Base-by-base conservation (phyloP, 169 alveolate species). In the Eimeria sp. region DNA sequence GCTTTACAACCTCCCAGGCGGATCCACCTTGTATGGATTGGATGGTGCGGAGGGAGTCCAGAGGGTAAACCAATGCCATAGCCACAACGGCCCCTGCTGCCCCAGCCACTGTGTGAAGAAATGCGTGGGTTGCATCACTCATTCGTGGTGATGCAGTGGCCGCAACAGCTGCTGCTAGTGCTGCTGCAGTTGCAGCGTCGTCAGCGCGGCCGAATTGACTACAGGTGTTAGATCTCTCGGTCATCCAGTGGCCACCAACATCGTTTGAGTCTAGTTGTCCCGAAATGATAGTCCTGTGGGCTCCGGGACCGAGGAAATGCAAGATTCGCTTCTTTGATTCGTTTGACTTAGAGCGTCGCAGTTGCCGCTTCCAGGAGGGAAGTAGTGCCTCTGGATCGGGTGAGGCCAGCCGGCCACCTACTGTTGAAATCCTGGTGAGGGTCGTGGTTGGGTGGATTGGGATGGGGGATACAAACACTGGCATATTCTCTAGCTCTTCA, bases 1-100 rank as follows among this genome's bases (percentile, higher is more conserved):
- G 82, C 68, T 66, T 83, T 49, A 43, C 49, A 30, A 94, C 80
- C 9, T 83, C 78, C 89, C 83, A 62, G 56, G 94, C 96, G 58
- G 89, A 37, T 30, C 94, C 96, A 37, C 95, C 96, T 49, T 66
- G 90, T 25, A 94, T 95, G 40, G 89, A 82, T 30, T 94, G 96
- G 54, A 77, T 89, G 64, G 96, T 94, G 49, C 96, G 93, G 56
- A 94, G 87, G 6, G 80, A 82, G 89, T 94, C 96, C 66, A 94
- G 77, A 2, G 96, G 96, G 62, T 94, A 94, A 58, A 94, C 96
- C 30, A 66, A 68, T n/a, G 83, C 89, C 96, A 94, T 82, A 10
- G 96, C 93, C 43, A 94, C 89, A 25, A 82, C 72, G 54, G 96
- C 96, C 30, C 96, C 96, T 3, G 96, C 82, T 68, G 89, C 96